Conservation (phyloP, 2,329 filamentous ascomycete species). For the Microsporum audouinii region DNA sequence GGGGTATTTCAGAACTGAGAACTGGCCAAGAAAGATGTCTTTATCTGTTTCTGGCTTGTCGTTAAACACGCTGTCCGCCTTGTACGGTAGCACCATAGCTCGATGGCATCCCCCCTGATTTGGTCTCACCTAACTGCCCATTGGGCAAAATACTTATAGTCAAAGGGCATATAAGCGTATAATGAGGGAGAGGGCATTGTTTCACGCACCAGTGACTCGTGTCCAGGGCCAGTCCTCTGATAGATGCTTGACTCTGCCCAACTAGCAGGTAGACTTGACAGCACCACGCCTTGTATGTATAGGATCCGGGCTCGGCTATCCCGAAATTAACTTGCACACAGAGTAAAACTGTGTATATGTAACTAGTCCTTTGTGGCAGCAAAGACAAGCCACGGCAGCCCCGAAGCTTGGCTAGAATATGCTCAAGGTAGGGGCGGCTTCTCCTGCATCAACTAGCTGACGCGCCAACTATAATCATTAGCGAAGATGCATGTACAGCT, state of each 20-base stretch:
- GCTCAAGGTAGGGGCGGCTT: neutral
- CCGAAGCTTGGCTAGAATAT: neutral
- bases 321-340: neutral
- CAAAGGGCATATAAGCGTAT: neutral
- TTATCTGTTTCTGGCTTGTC: neutral
- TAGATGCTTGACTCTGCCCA: neutral
- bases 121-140: neutral
- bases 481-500: neutral
- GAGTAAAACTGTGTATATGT: neutral
- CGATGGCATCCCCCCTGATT: neutral
- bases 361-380: neutral
- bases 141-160: neutral
- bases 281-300: neutral
- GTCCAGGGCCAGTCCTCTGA: neutral
- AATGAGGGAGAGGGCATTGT: neutral
- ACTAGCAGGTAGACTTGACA: neutral
- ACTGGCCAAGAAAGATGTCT: neutral
- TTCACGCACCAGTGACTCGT: neutral
- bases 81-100: neutral
- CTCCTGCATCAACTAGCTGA: neutral
- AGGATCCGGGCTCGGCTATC: neutral
- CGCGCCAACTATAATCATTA: neutral
- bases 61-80: neutral
- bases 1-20: neutral
- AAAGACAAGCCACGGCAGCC: neutral